Percentiles rank a stretch among this genome's conserved stretches.
phyloP scores from a whole-genome alignment of 1,139 yeast genomes.

The Geotrichum armillariae region DNA sequence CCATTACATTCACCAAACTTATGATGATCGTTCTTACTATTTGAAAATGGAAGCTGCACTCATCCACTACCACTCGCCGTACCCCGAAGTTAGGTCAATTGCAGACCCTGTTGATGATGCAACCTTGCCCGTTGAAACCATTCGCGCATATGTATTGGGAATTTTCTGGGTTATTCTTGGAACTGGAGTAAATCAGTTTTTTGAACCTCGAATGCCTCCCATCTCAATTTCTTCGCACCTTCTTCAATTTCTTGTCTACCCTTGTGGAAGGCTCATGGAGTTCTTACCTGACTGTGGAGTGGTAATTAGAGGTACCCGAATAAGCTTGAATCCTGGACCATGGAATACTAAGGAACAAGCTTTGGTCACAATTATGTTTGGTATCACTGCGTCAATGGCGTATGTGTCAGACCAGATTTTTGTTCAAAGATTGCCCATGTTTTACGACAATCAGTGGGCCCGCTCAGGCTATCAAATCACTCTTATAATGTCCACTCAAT shows the following conservation, averaged over 20 bases:
- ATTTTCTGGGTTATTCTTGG: constrained; percentile 57
- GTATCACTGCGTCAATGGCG: constrained; percentile 46
- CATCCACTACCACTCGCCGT: constrained; percentile 53
- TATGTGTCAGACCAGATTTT: constrained; percentile 48
- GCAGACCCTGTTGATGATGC: constrained; percentile 56
- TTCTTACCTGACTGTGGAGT: constrained; percentile 52
- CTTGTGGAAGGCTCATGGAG: constrained; percentile 47
- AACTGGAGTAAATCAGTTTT: constrained; percentile 58
- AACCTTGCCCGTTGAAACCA: constrained; percentile 51
- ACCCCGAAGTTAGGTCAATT: constrained; percentile 63
- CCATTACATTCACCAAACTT: constrained; percentile 2
- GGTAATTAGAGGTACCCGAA: constrained; percentile 41
- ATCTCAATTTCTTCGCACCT: constrained; percentile 49
- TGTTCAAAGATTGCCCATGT: constrained; percentile 46
- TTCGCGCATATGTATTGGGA: constrained; percentile 57
- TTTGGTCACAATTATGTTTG: constrained; percentile 52
- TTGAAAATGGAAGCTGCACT: constrained; percentile 44
- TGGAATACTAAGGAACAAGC: constrained; percentile 73
- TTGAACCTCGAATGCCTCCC: constrained; percentile 55
- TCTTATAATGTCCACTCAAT: constrained; percentile 54
- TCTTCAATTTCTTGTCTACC: constrained; percentile 58
- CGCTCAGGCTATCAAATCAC: constrained; percentile 52
- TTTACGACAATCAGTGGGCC: constrained; percentile 47
- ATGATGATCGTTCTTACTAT: constrained; percentile 14
- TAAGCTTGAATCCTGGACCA: constrained; percentile 56